Conservation (phyloP, 345 rosid genomes). For the Citrus maxima region DNA sequence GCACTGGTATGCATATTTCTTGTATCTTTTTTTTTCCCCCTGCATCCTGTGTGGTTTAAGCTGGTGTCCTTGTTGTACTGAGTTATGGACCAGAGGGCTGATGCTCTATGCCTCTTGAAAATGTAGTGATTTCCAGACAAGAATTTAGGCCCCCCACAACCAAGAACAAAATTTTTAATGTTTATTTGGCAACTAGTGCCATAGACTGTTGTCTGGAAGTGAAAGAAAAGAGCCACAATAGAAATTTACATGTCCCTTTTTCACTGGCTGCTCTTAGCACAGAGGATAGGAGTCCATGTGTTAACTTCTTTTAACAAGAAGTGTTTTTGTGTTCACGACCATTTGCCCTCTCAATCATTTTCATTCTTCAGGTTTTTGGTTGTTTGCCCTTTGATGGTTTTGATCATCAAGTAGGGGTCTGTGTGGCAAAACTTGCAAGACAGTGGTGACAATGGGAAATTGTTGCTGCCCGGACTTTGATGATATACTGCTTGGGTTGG, state of each 20-base stretch:
- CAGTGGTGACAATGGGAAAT: constrained; percentile 18
- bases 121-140: neutral
- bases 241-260: neutral
- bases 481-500: constrained; percentile 20
- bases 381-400: neutral
- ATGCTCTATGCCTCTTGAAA: neutral
- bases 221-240: neutral
- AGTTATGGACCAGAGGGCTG: neutral
- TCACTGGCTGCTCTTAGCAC: neutral
- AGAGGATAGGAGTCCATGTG: constrained; percentile 9
- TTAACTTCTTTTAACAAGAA: neutral
- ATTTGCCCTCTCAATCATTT: neutral
- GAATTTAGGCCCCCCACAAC: neutral
- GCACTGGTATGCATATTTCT: neutral
- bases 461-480: constrained; percentile 28
- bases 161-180: neutral
- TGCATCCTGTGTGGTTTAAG: neutral
- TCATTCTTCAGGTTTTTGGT: neutral
- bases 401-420: neutral
- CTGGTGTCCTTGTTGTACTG: neutral
- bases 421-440: neutral
- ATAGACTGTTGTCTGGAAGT: neutral
- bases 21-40: neutral
- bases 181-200: constrained; percentile 1
- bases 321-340: neutral